phyloP scores from a whole-genome alignment of 345 rosid species.

The Brassica rapa region DNA sequence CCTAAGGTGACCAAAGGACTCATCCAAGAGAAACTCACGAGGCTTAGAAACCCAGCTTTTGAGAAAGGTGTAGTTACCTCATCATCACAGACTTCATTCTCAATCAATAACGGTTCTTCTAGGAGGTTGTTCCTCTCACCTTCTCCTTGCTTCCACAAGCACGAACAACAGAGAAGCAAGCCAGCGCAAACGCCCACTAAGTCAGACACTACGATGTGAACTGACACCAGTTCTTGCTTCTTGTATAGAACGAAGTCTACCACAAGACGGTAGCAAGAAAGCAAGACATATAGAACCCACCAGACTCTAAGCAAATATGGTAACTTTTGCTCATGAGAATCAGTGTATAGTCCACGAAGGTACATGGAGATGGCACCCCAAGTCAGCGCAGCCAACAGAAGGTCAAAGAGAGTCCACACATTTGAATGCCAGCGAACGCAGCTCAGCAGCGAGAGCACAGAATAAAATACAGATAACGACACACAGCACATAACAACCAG shows the following conservation, averaged over 20 bases:
- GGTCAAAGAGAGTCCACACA: conserved; percentile 66
- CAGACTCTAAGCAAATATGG: neutral
- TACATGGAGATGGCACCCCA: conserved; percentile 57
- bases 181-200: neutral
- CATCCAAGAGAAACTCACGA: neutral
- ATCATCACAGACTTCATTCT: neutral
- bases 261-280: conserved; percentile 1
- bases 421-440: conserved; percentile 58
- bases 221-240: neutral
- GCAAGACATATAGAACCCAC: neutral
- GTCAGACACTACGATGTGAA: neutral
- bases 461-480: conserved; percentile 52
- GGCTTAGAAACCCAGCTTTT: neutral
- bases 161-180: neutral
- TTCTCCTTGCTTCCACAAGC: neutral
- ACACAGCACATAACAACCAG: conserved; percentile 52
- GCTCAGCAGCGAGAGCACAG: conserved; percentile 47
- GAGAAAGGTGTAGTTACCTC: neutral
- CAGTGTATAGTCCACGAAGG: conserved; percentile 31
- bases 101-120: neutral
- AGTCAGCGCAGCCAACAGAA: conserved; percentile 54
- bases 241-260: neutral
- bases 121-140: neutral
- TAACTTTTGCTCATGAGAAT: neutral
- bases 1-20: neutral